Evolutionary conservation across 371 early-diverging fungal genomes (phyloP), one percentile per base, ranked within the genome.

Genomic region (Saksenaea oblongispora): DNA sequence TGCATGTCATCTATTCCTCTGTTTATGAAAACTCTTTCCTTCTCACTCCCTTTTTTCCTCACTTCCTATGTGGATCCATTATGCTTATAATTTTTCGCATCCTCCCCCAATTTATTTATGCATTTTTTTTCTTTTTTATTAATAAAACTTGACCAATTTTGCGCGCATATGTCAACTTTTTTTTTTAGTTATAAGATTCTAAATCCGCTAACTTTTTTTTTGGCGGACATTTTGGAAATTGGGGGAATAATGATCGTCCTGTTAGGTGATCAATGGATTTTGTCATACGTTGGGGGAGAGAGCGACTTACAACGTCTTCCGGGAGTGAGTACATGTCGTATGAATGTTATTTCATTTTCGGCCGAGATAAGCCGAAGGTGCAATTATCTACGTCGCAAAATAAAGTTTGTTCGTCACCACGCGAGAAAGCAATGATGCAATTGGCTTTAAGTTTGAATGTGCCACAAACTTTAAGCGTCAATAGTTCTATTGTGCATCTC

Each of bases 31-130:
- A 17, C 17, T 34, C 31, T 41, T 37, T 56, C 31, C 39, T 36
- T 58, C 41, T 42, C 28, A 34, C 37, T 39, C 41, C 34, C 27
- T 37, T 51, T 35, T 34, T 34, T 27, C 51, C 36, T 54, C 37
- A 42, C 41, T 51, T 62, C 60, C 28, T 47, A 34, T 54, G 36
- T 64, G 67, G 56, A 56, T 54, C 61, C 54, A 22, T 10, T 22
- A 47, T 47, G 17, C 51, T 22, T 31, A 31, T 31, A 2, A 31
- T 31, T 31, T 31, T 7, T 31, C 31, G 31, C 17, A 22, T 22
- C 22, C 5, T 22, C 22, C 10, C 22, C 51, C 22, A 18, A 47
- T 22, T 26, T 10, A 5, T 47, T 26, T 47, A 17, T 18, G 10
- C 18, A 17, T 22, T 47, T n/a, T 17, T 37, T 15, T 44, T 17